A percentile compares a stretch with the other conserved stretches of the same genome.
These are phyloP conservation scores for Exophiala spinifera DNA, from an alignment of 2,329 filamentous ascomycete genomes.

Conservation along the genomic window DNA sequence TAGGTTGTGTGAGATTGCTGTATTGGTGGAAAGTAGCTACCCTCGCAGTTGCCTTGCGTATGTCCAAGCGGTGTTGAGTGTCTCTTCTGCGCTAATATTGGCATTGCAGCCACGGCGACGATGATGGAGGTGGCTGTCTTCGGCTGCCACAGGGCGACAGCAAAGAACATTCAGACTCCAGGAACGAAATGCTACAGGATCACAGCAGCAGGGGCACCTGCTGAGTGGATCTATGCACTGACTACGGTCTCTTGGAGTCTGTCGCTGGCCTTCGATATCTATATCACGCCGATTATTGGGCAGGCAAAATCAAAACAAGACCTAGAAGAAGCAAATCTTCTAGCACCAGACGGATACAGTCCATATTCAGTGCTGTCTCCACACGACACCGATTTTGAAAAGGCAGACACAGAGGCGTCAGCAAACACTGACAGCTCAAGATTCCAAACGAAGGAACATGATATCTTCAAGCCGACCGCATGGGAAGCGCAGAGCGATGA, in stretches of 20 bases:
- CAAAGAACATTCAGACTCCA: conserved; percentile 1
- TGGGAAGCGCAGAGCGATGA: neutral
- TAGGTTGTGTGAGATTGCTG: conserved; percentile 4
- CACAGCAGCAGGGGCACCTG: conserved; percentile 8
- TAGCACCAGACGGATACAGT: neutral
- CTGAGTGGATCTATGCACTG: conserved; percentile 13
- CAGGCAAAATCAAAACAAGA: conserved; percentile 10
- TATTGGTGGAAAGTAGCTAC: conserved; percentile 9
- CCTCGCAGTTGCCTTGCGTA: conserved; percentile 4
- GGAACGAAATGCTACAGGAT: conserved; percentile 11
- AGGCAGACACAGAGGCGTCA: neutral
- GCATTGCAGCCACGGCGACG: conserved; percentile 1
- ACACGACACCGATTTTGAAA: neutral
- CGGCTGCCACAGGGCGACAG: neutral
- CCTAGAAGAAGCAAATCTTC: neutral
- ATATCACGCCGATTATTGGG: conserved; percentile 4
- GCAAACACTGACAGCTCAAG: neutral
- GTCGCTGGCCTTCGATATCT: conserved; percentile 11
- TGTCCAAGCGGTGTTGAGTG: neutral
- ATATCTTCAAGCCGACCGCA: neutral
- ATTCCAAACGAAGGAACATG: neutral
- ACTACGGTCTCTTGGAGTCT: conserved; percentile 12
- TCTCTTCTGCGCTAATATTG: neutral
- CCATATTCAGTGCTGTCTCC: neutral
- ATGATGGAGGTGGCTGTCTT: conserved; percentile 14